Evolutionary conservation across 768 basidiomycete species (phyloP), one percentile per base, ranked within the genome.

Genomic region (Mycena floridula): DNA sequence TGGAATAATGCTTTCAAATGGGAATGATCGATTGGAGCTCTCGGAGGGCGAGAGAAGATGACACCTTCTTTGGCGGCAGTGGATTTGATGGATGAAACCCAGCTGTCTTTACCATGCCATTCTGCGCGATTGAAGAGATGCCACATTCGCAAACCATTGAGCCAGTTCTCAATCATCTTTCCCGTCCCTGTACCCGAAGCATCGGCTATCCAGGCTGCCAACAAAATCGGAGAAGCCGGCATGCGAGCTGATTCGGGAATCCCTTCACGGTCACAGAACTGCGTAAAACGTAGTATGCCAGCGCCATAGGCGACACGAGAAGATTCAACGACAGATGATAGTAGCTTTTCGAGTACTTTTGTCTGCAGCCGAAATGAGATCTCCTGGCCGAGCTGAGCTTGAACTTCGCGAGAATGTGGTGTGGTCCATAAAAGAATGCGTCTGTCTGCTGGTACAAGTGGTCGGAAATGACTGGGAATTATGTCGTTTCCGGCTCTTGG

Each of bases 221-320:
- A 41, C 4, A 64, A 46, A 7, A 45, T 18, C 3, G 54, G 40
- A 6, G 44, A 49, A 0, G 53, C 62, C 3, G 54, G 61, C 50
- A 58, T 61, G 11, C 43, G 56, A 1, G 13, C 15, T 4, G 12
- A 35, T 37, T 63, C 56, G 0, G 62, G 45, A 15, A 63, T 54
- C 2, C 27, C 1, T 0, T 47, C 16, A 2, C 25, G 18, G 28
- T 67, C 56, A 23, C 65, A 65, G 30, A 59, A 65, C 27, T 65
- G 59, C 0, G 50, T 58, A 37, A 59, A 65, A 0, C 49, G 47
- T 0, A 64, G 49, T 0, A 63, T 37, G 1, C 61, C 62, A 0
- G 60, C 59, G 1, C 59, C 57, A 28, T 65, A 65, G 3, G 49
- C 46, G 3, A 44, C 23, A 1, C 47, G 41, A 0, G 54, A 57